A percentile compares a stretch with the other conserved stretches of the same genome.
phyloP scores from a whole-genome alignment of 495 filamentous ascomycete genomes.

The Mycothermus thermophilus region DNA sequence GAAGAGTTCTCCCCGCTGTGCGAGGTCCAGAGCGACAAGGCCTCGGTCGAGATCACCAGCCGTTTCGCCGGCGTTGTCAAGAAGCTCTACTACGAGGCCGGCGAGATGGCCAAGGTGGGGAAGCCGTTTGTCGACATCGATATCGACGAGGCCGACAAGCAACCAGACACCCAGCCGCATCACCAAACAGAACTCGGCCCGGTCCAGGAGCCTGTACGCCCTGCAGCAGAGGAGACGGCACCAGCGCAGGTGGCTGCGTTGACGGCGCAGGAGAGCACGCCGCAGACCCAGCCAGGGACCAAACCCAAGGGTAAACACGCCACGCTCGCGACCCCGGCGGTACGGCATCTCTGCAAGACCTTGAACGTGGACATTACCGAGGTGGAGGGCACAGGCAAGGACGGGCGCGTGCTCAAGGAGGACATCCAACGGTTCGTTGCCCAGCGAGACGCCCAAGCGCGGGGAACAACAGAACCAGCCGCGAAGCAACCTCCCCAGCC shows the following conservation, averaged over 20 bases:
- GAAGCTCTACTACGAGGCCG: constrained; percentile 87
- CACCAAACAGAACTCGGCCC: constrained; percentile 9
- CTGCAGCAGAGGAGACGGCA: constrained; percentile 2
- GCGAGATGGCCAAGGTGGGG: constrained; percentile 90
- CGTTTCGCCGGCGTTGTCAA: constrained; percentile 91
- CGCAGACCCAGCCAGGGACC: background rate
- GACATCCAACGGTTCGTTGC: constrained; percentile 67
- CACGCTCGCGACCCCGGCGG: constrained; percentile 78
- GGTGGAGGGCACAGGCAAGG: constrained; percentile 74
- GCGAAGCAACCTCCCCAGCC: constrained; percentile 5
- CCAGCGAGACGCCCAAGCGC: constrained; percentile 26
- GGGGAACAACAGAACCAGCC: too few relatives aligned
- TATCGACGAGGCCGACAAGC: constrained; percentile 40
- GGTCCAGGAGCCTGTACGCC: background rate
- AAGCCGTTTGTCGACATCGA: constrained; percentile 73
- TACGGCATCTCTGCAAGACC: constrained; percentile 73
- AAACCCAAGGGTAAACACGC: constrained; percentile 40
- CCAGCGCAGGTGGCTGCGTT: constrained; percentile 3
- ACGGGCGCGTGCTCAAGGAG: constrained; percentile 84
- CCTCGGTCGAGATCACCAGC: constrained; percentile 96
- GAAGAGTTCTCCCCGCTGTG: constrained; percentile 97
- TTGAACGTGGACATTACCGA: constrained; percentile 61
- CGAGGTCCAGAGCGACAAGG: constrained; percentile 97
- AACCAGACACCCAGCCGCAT: too few relatives aligned
- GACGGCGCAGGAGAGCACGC: background rate